These are phyloP conservation scores for Backusella westeae DNA, from an alignment of 192 early-diverging fungal species.

Conservation along the genomic window DNA sequence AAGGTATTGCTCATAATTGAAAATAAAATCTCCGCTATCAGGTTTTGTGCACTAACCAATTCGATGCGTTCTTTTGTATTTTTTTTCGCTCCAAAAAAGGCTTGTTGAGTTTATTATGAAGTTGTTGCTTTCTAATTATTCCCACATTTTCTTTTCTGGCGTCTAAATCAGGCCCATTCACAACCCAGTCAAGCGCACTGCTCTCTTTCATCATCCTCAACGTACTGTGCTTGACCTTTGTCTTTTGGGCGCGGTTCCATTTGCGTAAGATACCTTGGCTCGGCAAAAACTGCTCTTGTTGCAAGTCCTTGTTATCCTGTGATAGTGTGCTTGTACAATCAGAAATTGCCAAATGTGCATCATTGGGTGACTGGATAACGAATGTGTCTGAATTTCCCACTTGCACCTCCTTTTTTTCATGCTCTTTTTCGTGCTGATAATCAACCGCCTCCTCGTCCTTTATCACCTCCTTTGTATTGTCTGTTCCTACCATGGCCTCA, in stretches of 20 bases:
- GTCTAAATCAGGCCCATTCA: not conserved
- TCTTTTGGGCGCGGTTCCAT: not conserved
- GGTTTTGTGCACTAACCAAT: not conserved
- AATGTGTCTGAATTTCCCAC: too few species aligned
- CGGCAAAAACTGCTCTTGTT: not conserved
- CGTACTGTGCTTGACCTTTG: not conserved
- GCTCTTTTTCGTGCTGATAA: too few species aligned
- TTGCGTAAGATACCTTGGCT: not conserved
- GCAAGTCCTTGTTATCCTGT: not conserved
- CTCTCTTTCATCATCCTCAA: not conserved
- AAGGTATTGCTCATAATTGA: slow-evolving; percentile 5
- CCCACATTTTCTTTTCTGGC: not conserved
- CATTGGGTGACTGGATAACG: not conserved
- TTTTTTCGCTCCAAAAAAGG: not conserved
- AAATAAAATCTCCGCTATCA: not conserved
- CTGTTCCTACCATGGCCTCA: too few species aligned
- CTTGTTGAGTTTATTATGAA: not conserved
- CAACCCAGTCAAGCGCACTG: not conserved
- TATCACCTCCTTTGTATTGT: not conserved
- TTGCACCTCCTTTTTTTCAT: too few species aligned
- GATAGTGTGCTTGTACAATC: not conserved
- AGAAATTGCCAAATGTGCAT: not conserved
- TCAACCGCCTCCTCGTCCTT: too few species aligned
- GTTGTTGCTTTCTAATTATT: not conserved
- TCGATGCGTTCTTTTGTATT: not conserved